Base-by-base conservation (phyloP, 2,329 filamentous ascomycete genomes). In the Periconia macrospinosa region DNA sequence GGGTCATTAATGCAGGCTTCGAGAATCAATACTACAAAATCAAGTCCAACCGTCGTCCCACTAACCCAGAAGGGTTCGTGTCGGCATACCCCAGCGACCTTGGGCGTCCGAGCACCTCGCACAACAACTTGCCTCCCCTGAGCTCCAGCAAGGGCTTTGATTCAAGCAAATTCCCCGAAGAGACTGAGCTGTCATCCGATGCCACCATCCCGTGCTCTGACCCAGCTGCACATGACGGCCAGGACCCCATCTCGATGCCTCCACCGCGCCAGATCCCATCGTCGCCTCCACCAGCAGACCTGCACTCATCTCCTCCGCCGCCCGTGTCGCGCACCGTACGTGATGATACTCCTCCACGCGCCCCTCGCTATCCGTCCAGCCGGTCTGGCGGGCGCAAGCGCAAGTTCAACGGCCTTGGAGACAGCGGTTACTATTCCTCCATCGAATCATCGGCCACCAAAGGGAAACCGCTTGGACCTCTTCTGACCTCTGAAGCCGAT, bases 391-490 rank as follows among this genome's bases (percentile, higher is more conserved):
- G 86, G 40, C 86, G 88, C 61, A 91, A 90, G 76, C 87, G 89
- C 61, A 93, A 91, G 72, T 85, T 89, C 65, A 84, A 84, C 30
- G 88, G 89, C 13, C 88, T 95, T 79, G 91, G 90, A 67, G 94
- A 99, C 74, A 97, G 93, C 70, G 94, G 94, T 41, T 99, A 97
- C 75, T 96, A 96, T 71, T 97, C 94, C 1, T 97, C 92, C 0
- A 82, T 97, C 17, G 92, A 97, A 64, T 97, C 94, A 2, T 97
- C 94, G 0, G 91, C 83, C 14, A 83, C 91, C 71, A 85, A 93
- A 54, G 86, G 89, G 45, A 86, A 87, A 58, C 83, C 85, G 59
- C 80, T 84, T 55, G 78, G 78, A 15, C 80, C 85, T 52, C 80
- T 90, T 17, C 81, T 91, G 42, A 91, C 88, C 3, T 93, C 91